Evolutionary conservation across 169 alveolate species (phyloP), one percentile per base, ranked within the genome.

Genomic region (Plasmodium fragile): DNA sequence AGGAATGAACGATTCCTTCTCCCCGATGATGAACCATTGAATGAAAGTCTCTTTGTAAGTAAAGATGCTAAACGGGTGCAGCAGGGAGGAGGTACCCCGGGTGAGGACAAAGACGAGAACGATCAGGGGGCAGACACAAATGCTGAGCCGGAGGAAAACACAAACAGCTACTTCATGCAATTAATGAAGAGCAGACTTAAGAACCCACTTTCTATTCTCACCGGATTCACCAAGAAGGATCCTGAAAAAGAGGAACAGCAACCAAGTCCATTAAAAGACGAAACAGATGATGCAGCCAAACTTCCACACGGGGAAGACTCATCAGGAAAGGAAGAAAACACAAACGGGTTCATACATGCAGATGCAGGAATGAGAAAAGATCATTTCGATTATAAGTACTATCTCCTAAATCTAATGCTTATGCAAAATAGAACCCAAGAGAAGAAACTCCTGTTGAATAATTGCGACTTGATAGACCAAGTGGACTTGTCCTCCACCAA

Each of bases 161-260:
- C 39, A n/a, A 85, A 75, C 34, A 85, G 8, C 3, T 75, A 34
- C 25, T 69, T 85, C 43, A 22, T 85, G 41, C 73, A 75, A 18
- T 13, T 85, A 3, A 75, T 85, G 84, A 85, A 85, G 69, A 73
- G 85, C 22, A 85, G 79, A n/a, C 65, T 85, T 11, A 77, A 69
- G 65, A 72, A 49, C 32, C 78, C 93, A 4, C 25, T 73, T 18
- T 85, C 93, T 1, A 34, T 75, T 22, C 28, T 73, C 25, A 52
- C 80, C 1, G 45, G 30, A 2, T 39, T 65, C 30, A 7, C 45
- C 55, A 80, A 39, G 41, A 78, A 18, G 43, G 43, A 43, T 7
- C 13, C 28, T 8, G 8, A 41, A 75, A 10, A 75, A 7, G 82
- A 75, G 16, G 34, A 75, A n/a, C n/a, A n/a, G n/a, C n/a, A n/a